These are phyloP conservation scores for Sporothrix pseudoabietina DNA, from an alignment of 2,329 filamentous ascomycete species.

Conservation along the genomic window DNA sequence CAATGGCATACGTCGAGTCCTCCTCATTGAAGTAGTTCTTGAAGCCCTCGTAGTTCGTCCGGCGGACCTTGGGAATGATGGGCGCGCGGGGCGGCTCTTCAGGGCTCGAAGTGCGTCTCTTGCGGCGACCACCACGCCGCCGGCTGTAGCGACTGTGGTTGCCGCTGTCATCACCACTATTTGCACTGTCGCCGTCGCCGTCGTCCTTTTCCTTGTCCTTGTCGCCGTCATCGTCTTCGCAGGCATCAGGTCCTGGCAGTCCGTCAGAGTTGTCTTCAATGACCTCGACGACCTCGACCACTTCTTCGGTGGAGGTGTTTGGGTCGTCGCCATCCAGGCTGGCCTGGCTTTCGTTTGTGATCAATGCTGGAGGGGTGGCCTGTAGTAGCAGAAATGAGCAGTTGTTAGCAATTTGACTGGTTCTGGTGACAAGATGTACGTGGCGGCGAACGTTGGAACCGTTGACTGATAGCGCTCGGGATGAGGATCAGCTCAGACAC, in stretches of 20 bases:
- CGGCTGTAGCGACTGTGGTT: background rate
- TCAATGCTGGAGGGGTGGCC: constrained; percentile 1
- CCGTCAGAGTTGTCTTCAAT: background rate
- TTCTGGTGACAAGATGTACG: background rate
- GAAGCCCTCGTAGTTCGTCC: constrained; percentile 47
- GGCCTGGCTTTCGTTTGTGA: constrained; percentile 1
- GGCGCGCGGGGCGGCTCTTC: constrained; percentile 37
- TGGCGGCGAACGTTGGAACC: background rate
- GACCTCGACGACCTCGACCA: background rate
- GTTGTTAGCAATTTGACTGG: background rate
- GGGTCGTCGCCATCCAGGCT: background rate
- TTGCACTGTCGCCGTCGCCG: background rate
- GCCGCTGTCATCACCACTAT: background rate
- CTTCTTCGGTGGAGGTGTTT: background rate
- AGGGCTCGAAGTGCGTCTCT: background rate
- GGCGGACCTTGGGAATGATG: constrained; percentile 43
- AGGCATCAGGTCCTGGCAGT: background rate
- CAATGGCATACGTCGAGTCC: constrained; percentile 46
- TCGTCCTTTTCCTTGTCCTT: background rate
- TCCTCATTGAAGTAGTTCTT: constrained; percentile 44
- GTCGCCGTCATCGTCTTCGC: background rate
- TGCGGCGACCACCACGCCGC: background rate
- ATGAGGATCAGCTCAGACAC: background rate
- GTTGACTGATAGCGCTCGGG: background rate
- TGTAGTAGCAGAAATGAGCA: background rate